Conservation (phyloP, 345 rosid genomes). For the rapeseed (Brassica napus) region Da-Ae NC_063435.1:12428501-12429000, state of each 20-base stretch:
- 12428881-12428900: slow-evolving; percentile 13
- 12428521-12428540: too few relatives aligned
- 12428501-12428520: too few relatives aligned
- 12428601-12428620: too few relatives aligned
- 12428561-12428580: too few relatives aligned
- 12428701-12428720: not conserved
- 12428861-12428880: slow-evolving; percentile 12
- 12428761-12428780: too few relatives aligned
- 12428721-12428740: not conserved
- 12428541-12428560: too few relatives aligned
- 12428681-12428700: not conserved
- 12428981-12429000: slow-evolving; percentile 29
- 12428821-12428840: slow-evolving; percentile 3
- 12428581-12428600: too few relatives aligned
- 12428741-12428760: not conserved
- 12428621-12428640: not conserved
- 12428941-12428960: not conserved
- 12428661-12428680: not conserved
- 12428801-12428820: slow-evolving; percentile 14
- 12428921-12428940: not conserved
- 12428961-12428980: not conserved
- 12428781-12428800: not conserved
- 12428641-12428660: too few relatives aligned
- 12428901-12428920: slow-evolving; percentile 1
- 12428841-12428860: slow-evolving; percentile 17